Conservation (phyloP, 495 filamentous ascomycete genomes). For the Aspergillus ellipticus region DNA sequence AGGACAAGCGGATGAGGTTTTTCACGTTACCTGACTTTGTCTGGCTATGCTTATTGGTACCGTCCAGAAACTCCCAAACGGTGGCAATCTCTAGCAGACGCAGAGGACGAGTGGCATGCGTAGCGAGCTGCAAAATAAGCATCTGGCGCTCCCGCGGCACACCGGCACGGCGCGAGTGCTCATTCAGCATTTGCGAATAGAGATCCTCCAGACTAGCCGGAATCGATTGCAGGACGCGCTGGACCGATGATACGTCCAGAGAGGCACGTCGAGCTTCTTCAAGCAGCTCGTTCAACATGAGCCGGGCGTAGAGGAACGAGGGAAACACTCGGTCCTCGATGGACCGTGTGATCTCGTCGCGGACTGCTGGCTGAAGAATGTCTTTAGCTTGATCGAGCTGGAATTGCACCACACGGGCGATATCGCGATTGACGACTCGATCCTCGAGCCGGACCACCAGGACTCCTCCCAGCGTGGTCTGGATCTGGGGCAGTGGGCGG, state of each 20-base stretch:
- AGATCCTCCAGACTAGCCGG: not conserved
- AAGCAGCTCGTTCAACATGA: slow-evolving; percentile 40
- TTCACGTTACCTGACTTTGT: not conserved
- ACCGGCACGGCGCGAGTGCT: slow-evolving; percentile 3
- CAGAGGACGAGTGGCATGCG: slow-evolving; percentile 46
- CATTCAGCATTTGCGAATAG: slow-evolving; percentile 1
- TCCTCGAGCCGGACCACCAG: slow-evolving; percentile 30
- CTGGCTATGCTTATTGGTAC: not conserved
- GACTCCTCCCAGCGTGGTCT: slow-evolving; percentile 10
- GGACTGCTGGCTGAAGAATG: not conserved
- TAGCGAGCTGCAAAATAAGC: slow-evolving; percentile 44
- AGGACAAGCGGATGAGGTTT: slow-evolving; percentile 23
- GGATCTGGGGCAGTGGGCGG: slow-evolving; percentile 24
- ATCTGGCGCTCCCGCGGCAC: slow-evolving; percentile 38
- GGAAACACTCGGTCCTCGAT: not conserved
- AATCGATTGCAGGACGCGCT: not conserved
- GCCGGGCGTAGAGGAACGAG: slow-evolving; percentile 39
- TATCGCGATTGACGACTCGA: slow-evolving; percentile 14
- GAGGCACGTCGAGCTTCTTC: not conserved
- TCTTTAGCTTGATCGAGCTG: not conserved
- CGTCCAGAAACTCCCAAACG: slow-evolving; percentile 24
- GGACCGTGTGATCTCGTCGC: not conserved
- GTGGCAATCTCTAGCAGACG: slow-evolving; percentile 48
- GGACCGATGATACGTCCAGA: not conserved
- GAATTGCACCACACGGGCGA: not conserved